Evolutionary conservation across 2,329 filamentous ascomycete genomes (phyloP), one percentile per base, ranked within the genome.

Genomic region (Claviceps digitariae): DNA sequence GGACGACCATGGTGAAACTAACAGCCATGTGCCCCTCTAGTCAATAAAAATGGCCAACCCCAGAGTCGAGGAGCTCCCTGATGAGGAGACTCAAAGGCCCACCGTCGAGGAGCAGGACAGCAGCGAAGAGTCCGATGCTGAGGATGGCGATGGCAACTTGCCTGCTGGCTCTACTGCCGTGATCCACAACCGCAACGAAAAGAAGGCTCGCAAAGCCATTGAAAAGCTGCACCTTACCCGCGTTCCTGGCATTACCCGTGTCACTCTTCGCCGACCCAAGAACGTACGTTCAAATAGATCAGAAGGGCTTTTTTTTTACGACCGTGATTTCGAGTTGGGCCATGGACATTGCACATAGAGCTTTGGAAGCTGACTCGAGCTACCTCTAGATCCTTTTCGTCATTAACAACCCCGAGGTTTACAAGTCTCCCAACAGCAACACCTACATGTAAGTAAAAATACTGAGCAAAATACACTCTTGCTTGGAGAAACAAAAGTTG

Each of bases 201-300:
- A 98, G 87, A 98, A 98, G 85, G 94, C 93, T 66, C 86, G 93
- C 77, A 98, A 98, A 83, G 90, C 90, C 68, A 95, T 98, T 71
- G 87, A 90, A 74, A 98, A 98, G 84, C 84, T 97, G 69, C 90
- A 95, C 71, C 79, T 98, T 70, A 93, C 89, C 81, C 90, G 91
- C 69, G 86, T 98, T 63, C 86, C 87, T 67, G 94, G 93, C 70
- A 98, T 98, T 75, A 98, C 93, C 67, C 86, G 93, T 69, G 94
- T 98, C 66, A 98, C 94, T 62, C 84, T 98, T 69, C 87, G 93
- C 75, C 83, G 94, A 74, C 94, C 94, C 66, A 98, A 98, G 84
- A 96, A 96, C 78, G 91, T 96, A 78, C 80, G 90, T 86, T 56
- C 21, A 47, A 52, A 43, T 20, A 25, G 15, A 21, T 17, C 41